Conservation (phyloP, 306 rosid genomes). For the Urtica urens region DNA sequence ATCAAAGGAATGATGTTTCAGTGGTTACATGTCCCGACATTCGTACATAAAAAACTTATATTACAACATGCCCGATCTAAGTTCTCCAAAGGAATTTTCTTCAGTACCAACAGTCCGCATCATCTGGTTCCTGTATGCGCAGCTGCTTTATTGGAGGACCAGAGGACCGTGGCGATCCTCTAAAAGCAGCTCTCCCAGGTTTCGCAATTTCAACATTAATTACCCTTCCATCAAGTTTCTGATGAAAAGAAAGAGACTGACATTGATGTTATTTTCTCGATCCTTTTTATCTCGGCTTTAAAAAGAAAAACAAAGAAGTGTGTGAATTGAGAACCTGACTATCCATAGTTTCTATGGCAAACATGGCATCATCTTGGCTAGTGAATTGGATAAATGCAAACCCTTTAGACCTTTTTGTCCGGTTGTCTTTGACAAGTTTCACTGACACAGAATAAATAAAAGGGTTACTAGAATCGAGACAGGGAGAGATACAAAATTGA, state of each 20-base stretch:
- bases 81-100: too few species aligned
- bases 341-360: slow-evolving; percentile 85
- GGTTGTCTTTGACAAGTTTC: slow-evolving; percentile 42
- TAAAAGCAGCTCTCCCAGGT: slow-evolving; percentile 36
- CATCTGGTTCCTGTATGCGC: slow-evolving; percentile 36
- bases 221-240: slow-evolving; percentile 54
- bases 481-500: not conserved
- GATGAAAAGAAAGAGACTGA: slow-evolving; percentile 11
- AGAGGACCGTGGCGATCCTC: slow-evolving; percentile 34
- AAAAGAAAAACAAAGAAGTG: not conserved
- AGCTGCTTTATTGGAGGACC: slow-evolving; percentile 64
- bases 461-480: slow-evolving; percentile 4
- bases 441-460: slow-evolving; percentile 29
- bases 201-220: slow-evolving; percentile 62
- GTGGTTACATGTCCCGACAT: too few species aligned
- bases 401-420: slow-evolving; percentile 51
- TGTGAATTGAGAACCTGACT: slow-evolving; percentile 41
- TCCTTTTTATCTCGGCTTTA: not conserved
- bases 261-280: slow-evolving; percentile 7
- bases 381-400: slow-evolving; percentile 80
- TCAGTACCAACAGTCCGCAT: slow-evolving; percentile 86
- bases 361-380: slow-evolving; percentile 66
- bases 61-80: too few species aligned
- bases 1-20: too few species aligned
- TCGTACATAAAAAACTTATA: too few species aligned